Percentiles rank a stretch among this genome's conserved stretches.
Conservation (phyloP, 2,329 filamentous ascomycete species). For the Aspergillus melleus region DNA sequence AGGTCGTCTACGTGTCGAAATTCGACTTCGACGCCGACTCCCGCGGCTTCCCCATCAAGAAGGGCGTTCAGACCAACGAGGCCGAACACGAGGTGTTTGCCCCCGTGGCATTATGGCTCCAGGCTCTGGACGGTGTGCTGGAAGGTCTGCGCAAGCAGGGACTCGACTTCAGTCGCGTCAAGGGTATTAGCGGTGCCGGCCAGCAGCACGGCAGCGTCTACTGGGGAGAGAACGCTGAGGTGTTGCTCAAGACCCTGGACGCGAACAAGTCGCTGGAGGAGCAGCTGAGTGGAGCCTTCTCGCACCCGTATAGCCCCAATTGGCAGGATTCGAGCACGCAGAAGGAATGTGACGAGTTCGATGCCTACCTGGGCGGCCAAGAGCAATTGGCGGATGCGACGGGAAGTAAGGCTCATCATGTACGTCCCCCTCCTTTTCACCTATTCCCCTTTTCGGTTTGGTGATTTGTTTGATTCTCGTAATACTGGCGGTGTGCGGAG, state of each 20-base stretch:
- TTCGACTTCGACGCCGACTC: conserved; percentile 94
- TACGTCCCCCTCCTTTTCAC: conserved; percentile 44
- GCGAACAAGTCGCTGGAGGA: conserved; percentile 63
- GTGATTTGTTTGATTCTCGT: neutral
- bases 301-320: conserved; percentile 86
- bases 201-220: conserved; percentile 99
- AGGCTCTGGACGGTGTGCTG: conserved; percentile 85
- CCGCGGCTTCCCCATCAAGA: conserved; percentile 73
- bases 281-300: conserved; percentile 72
- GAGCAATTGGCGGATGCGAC: conserved; percentile 74
- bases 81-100: conserved; percentile 86
- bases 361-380: conserved; percentile 65
- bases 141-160: conserved; percentile 67
- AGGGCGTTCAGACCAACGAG: conserved; percentile 83
- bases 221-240: conserved; percentile 73
- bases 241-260: conserved; percentile 62
- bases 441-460: neutral
- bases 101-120: conserved; percentile 91
- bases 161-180: conserved; percentile 71
- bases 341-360: conserved; percentile 85
- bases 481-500: neutral
- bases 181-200: conserved; percentile 83
- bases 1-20: conserved; percentile 79
- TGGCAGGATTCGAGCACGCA: conserved; percentile 98
- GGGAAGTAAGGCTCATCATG: conserved; percentile 92